Evolutionary conservation across 345 rosid species (phyloP).

Genomic region (Psidium friedrichsthalianum): DNA sequence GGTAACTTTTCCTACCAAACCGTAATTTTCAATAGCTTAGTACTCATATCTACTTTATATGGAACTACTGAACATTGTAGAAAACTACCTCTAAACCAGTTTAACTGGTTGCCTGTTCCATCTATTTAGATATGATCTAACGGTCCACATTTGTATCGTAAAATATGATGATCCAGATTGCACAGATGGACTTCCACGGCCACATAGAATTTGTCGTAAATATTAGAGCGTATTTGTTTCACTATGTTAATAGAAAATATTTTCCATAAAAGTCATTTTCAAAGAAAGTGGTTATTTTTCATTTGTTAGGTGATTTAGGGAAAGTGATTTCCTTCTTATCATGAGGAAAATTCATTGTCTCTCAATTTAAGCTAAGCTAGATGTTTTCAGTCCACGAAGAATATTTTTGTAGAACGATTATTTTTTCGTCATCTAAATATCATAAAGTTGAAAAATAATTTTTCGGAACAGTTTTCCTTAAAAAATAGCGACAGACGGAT

Average conservation of each 20-base stretch:
- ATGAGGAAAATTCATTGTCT: not conserved
- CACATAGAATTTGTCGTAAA: no score
- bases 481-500: not conserved
- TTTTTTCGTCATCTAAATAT: not conserved
- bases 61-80: no score
- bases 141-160: no score
- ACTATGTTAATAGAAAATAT: not conserved
- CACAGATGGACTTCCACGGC: not conserved
- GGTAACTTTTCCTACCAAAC: slow-evolving; percentile 51
- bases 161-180: no score
- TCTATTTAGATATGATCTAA: no score
- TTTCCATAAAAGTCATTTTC: not conserved
- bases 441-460: not conserved
- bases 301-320: not conserved
- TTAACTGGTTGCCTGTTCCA: no score
- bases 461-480: fast-evolving
- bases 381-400: not conserved
- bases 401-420: not conserved
- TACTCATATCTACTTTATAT: slow-evolving; percentile 2
- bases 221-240: no score
- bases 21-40: no score
- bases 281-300: not conserved
- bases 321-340: not conserved
- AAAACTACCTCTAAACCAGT: no score
- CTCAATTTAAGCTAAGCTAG: not conserved